Evolutionary conservation across 805 yeast genomes (phyloP).

Genomic region (Candida germanica): DNA sequence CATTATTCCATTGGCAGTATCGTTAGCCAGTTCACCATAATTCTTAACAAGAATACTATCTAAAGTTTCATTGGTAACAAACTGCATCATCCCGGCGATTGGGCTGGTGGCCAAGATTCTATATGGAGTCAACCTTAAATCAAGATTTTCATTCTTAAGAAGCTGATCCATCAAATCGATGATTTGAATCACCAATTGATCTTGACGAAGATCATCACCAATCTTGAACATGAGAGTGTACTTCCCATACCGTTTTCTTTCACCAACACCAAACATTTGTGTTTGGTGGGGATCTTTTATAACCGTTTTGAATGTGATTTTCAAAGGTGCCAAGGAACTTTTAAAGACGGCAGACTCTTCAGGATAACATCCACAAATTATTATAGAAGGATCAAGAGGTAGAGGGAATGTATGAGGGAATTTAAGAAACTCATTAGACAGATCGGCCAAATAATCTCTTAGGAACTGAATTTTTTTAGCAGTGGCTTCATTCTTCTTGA

Average conservation of each 20-base stretch:
- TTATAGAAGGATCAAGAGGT: conserved; percentile 80
- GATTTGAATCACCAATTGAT: conserved; percentile 93
- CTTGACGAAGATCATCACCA: conserved; percentile 95
- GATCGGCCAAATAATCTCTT: conserved; percentile 52
- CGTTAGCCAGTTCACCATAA: conserved; percentile 2
- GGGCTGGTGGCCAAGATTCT: conserved; percentile 87
- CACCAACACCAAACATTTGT: conserved; percentile 37
- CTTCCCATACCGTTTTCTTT: conserved; percentile 33
- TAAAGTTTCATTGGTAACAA: conserved; percentile 88
- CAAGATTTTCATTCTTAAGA: conserved; percentile 84
- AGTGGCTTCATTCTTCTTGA: conserved; percentile 67
- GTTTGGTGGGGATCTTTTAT: conserved; percentile 15
- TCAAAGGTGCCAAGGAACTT: conserved; percentile 84
- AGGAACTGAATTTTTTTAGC: conserved; percentile 70
- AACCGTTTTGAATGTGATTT: conserved; percentile 68
- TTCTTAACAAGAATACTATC: conserved; percentile 52
- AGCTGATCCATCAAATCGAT: conserved; percentile 88
- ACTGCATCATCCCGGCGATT: conserved; percentile 88
- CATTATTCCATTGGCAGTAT: conserved; percentile 58
- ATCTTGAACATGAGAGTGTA: conserved; percentile 90
- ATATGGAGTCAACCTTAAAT: conserved; percentile 83
- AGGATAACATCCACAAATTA: conserved; percentile 72
- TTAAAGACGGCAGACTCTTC: conserved; percentile 85
- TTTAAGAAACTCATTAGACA: conserved; percentile 36
- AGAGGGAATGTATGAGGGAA: conserved; percentile 55